Evolutionary conservation across 495 filamentous ascomycete species (phyloP).

Genomic region (Saxispiralis lemnorum): DNA sequence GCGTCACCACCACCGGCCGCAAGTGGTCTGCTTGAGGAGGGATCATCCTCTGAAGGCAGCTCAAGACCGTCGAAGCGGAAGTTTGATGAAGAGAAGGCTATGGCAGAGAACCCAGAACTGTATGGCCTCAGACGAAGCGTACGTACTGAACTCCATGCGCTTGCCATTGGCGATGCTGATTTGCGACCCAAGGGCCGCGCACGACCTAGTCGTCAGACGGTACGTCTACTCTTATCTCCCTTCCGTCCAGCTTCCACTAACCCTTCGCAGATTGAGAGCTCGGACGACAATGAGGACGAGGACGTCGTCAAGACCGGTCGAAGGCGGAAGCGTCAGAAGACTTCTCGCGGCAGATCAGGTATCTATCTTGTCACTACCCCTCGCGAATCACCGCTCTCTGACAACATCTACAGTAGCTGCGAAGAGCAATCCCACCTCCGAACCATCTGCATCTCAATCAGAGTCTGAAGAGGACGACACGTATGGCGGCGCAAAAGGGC

Average conservation of each 20-base stretch:
- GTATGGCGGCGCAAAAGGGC: conserved; percentile 56
- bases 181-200: conserved; percentile 32
- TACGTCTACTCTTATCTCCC: conserved; percentile 16
- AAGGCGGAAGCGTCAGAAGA: conserved; percentile 29
- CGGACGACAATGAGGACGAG: conserved; percentile 53
- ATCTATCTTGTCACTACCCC: conserved; percentile 5
- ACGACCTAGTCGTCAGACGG: conserved; percentile 32
- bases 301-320: conserved; percentile 35
- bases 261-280: conserved; percentile 42
- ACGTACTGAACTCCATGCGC: conserved; percentile 22
- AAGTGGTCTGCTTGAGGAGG: conserved; percentile 25
- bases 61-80: conserved; percentile 59
- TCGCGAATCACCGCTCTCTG: conserved; percentile 5
- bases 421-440: conserved; percentile 35
- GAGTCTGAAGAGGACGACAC: conserved; percentile 37
- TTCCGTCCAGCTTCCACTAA: not conserved
- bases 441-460: conserved; percentile 40
- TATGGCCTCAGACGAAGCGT: conserved; percentile 88
- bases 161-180: conserved; percentile 19
- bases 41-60: conserved; percentile 50
- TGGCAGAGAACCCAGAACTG: conserved; percentile 81
- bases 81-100: conserved; percentile 60
- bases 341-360: conserved; percentile 22
- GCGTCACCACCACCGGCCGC: conserved; percentile 28
- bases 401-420: conserved; percentile 42